Percentiles rank a stretch among this genome's conserved stretches.
These are phyloP conservation scores for Cladosporium sp. DNA, from an alignment of 2,329 filamentous ascomycete species.

Conservation along the genomic window DNA sequence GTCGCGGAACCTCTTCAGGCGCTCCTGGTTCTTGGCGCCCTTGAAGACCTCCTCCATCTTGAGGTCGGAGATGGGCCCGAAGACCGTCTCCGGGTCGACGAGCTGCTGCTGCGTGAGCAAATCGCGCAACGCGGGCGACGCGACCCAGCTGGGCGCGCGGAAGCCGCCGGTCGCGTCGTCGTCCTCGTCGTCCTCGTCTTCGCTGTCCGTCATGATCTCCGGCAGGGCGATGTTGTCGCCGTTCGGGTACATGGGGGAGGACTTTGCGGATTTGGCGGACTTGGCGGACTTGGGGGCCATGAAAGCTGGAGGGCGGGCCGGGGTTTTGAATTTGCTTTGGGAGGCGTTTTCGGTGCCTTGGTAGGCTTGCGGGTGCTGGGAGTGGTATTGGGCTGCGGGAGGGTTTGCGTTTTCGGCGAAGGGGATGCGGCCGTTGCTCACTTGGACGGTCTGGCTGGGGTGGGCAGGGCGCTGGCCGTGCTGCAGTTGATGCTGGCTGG, in stretches of 20 bases:
- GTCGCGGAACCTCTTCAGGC: conserved; percentile 79
- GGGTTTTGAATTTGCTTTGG: conserved; percentile 57
- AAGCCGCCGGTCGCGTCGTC: conserved; percentile 46
- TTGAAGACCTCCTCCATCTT: conserved; percentile 96
- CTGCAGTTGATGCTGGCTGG: conserved; percentile 60
- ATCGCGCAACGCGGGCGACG: conserved; percentile 72
- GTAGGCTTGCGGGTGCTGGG: conserved; percentile 15
- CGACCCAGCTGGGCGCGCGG: conserved; percentile 73
- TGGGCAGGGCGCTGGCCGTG: conserved; percentile 51
- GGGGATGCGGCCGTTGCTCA: conserved; percentile 81
- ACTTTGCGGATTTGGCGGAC: conserved; percentile 55
- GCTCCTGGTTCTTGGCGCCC: conserved; percentile 65
- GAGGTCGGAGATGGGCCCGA: conserved; percentile 79
- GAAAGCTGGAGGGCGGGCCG: conserved; percentile 50
- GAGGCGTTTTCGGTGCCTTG: conserved; percentile 18
- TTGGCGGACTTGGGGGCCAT: conserved; percentile 30
- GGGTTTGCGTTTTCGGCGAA: conserved; percentile 68
- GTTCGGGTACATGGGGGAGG: conserved; percentile 79
- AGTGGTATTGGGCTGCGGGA: conserved; percentile 17
- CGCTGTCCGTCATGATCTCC: conserved; percentile 91
- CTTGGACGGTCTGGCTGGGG: conserved; percentile 77
- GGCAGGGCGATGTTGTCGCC: conserved; percentile 88
- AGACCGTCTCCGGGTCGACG: conserved; percentile 77
- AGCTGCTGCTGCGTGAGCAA: conserved; percentile 76
- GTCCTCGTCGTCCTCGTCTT: conserved; percentile 66